Evolutionary conservation across 345 rosid species (phyloP), one percentile per base, ranked within the genome.

Genomic region (Populus nigra): DNA sequence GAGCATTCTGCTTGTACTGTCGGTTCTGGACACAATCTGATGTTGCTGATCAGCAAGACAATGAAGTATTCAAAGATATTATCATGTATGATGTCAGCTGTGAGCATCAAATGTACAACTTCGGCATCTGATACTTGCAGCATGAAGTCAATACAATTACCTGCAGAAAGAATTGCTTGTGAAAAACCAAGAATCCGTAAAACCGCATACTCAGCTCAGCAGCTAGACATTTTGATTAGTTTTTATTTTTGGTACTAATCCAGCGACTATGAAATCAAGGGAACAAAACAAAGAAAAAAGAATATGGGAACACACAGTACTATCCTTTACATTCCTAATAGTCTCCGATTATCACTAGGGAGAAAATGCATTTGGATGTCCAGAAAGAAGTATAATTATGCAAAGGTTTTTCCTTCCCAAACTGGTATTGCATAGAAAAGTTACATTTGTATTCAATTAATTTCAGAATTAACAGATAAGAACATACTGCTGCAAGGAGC

Each of bases 401-500:
- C 50, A 47, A 47, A 4, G 50, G 18, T 47, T 47, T 13, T 47
- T 15, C 50, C 50, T 45, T 12, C 50, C 50, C 18, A 47, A 47
- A 13, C 50, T 47, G 50, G 18, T 47, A 47, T n/a, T 7, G 55
- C 65, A 50, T 8, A 17, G 23, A 55, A 68, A 41, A 29, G 36
- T 11, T 41, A 49, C 31, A 33, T 31, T 45, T 75, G n/a, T 5
- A 66, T 69, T 65, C 57, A 29, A 53, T 4, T 33, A 68, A 36
- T 73, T 57, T 49, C 18, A 13, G 12, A 65, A 29, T 23, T 15
- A 66, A 13, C 20, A 65, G 73, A 53, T 18, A 55, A 74, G 73
- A 31, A 62, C 65, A 53, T 74, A 71, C 79, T 74, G 80, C 59
- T 29, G 50, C 66, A 27, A 11, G 23, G 25, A 68, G 66, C 70